Conservation (phyloP, 140 eudicot species). For the Anethum foeniculum region DNA sequence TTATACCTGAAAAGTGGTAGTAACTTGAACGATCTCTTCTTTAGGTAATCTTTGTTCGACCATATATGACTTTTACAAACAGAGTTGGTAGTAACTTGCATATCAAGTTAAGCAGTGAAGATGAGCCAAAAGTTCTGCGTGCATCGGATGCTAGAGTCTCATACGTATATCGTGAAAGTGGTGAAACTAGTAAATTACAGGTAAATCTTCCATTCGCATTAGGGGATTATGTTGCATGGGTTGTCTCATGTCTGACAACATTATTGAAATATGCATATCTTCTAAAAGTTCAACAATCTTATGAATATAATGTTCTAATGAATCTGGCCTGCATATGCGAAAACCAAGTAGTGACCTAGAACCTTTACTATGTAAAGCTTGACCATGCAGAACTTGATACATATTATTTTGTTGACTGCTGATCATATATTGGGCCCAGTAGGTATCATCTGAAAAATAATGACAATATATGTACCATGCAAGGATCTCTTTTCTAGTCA, state of each 20-base stretch:
- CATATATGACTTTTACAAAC: constrained; percentile 84
- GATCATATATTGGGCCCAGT: not conserved
- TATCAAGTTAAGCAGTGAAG: constrained; percentile 72
- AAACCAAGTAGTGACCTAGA: not conserved
- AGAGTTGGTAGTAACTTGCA: constrained; percentile 73
- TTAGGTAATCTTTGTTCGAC: constrained; percentile 75
- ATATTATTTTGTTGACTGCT: not conserved
- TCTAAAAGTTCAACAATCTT: not conserved
- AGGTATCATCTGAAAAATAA: not conserved
- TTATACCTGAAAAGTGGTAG: not conserved
- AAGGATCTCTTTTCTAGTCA: not conserved
- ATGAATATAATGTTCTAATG: not conserved
- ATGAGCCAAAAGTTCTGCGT: constrained; percentile 61
- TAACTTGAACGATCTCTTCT: constrained; percentile 16
- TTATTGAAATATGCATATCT: not conserved
- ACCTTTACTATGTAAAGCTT: not conserved
- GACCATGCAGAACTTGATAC: not conserved
- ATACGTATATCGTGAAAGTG: constrained; percentile 57
- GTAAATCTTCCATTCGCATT: constrained; percentile 25
- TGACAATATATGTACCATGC: not conserved
- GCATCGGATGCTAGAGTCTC: constrained; percentile 78
- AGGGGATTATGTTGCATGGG: not conserved
- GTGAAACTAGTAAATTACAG: constrained; percentile 61
- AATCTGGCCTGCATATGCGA: not conserved
- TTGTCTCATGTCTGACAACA: not conserved